These are phyloP conservation scores for Fraxinus sp. DNA, from an alignment of 305 asterid genomes.

Conservation along the genomic window DNA sequence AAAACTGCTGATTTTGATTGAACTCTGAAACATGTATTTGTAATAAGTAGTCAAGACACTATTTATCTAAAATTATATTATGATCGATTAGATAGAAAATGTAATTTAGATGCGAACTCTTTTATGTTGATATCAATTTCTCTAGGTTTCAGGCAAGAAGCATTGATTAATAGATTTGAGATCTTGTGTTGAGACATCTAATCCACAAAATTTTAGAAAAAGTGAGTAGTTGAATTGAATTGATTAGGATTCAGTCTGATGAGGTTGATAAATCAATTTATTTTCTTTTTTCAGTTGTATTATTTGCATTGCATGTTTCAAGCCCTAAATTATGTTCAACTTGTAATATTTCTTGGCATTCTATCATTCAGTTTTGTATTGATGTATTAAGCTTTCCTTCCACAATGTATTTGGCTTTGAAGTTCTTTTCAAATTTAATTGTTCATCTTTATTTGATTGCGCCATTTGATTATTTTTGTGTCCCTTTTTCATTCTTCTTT, in stretches of 20 bases:
- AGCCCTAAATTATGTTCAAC: not conserved
- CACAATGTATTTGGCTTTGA: not conserved
- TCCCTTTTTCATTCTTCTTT: not conserved
- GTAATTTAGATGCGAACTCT: not conserved
- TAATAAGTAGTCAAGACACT: not conserved
- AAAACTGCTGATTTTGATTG: not conserved
- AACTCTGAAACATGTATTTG: not conserved
- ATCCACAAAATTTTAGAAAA: not conserved
- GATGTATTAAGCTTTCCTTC: not conserved
- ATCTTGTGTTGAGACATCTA: not conserved
- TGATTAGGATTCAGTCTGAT: not conserved
- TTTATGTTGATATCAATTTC: not conserved
- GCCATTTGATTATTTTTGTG: not conserved
- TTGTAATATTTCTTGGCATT: conserved; percentile 3
- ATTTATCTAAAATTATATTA: not conserved
- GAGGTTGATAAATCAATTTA: not conserved
- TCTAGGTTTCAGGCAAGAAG: not conserved
- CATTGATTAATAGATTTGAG: not conserved
- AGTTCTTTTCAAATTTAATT: not conserved
- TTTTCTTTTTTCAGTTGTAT: not conserved
- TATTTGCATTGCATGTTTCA: not conserved
- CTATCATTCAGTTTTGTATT: not conserved
- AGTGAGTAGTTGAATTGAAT: not conserved
- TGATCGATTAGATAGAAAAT: not conserved
- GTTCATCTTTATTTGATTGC: not conserved